These are phyloP conservation scores for Moniliophthora roreri DNA, from an alignment of 1,284 basidiomycete species.

Conservation along the genomic window DNA sequence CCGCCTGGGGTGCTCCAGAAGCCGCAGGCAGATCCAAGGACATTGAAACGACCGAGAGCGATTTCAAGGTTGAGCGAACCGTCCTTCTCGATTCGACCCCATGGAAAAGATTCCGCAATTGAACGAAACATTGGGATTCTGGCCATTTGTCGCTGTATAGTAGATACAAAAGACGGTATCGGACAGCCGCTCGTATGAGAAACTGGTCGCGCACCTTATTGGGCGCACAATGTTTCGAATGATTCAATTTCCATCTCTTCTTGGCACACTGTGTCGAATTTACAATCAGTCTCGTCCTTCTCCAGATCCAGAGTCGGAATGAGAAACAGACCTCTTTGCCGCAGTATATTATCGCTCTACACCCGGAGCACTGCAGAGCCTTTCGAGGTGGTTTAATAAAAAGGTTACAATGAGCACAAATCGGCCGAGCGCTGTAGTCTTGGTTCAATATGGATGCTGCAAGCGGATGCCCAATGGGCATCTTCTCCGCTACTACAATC, in stretches of 20 bases:
- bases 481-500: no score
- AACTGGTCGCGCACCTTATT: no score
- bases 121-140: conserved; percentile 27
- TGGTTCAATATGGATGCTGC: no score
- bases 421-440: no score
- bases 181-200: conserved; percentile 5
- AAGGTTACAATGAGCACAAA: conserved; percentile 6
- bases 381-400: conserved; percentile 5
- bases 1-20: conserved; percentile 39
- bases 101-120: conserved; percentile 34
- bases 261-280: conserved; percentile 13
- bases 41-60: conserved; percentile 35
- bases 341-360: conserved; percentile 21
- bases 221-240: conserved; percentile 32
- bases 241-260: conserved; percentile 25
- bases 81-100: conserved; percentile 39
- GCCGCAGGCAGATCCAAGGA: conserved; percentile 33
- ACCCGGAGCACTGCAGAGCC: conserved; percentile 14
- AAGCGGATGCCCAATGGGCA: no score
- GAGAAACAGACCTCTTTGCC: conserved; percentile 13
- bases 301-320: neutral
- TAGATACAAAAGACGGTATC: neutral
- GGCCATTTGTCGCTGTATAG: conserved; percentile 35
- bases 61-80: conserved; percentile 34
- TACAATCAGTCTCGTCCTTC: neutral